Percentiles rank a stretch among this genome's conserved stretches.
Conservation (phyloP, 306 rosid species). For the Albizia julibrissin region DNA sequence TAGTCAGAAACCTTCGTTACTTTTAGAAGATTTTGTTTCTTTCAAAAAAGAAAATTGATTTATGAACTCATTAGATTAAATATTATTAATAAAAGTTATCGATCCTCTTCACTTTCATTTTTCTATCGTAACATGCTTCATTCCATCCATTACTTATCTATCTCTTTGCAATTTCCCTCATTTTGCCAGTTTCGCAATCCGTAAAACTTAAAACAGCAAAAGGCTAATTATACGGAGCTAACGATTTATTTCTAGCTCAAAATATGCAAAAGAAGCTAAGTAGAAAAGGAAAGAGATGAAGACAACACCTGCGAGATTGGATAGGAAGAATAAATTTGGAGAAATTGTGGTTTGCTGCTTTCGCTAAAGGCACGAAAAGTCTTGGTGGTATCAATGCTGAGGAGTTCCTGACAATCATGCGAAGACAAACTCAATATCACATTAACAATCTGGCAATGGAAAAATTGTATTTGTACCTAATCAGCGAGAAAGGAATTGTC, state of each 20-base stretch:
- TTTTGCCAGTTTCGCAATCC: neutral
- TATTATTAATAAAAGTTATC: no score
- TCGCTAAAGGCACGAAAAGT: slow-evolving; percentile 47
- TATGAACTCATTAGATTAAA: no score
- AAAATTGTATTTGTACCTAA: slow-evolving; percentile 45
- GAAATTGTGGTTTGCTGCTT: slow-evolving; percentile 47
- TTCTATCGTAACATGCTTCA: neutral
- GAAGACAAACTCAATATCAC: neutral
- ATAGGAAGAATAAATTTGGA: slow-evolving; percentile 40
- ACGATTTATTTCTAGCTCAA: neutral
- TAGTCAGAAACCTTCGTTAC: neutral
- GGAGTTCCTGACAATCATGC: slow-evolving; percentile 46
- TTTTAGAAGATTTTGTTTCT: neutral
- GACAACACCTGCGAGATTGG: slow-evolving; percentile 50
- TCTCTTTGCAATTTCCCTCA: neutral
- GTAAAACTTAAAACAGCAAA: neutral
- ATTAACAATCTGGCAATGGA: neutral
- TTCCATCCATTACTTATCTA: neutral
- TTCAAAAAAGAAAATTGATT: no score
- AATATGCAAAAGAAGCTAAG: neutral
- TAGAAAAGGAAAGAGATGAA: neutral
- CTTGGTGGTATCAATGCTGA: slow-evolving; percentile 46
- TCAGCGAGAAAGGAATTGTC: slow-evolving; percentile 43
- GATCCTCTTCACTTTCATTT: neutral
- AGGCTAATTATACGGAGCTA: neutral